These are phyloP conservation scores for Scheffersomyces stipitis DNA, from an alignment of 805 yeast species.

Conservation along the genomic window DNA sequence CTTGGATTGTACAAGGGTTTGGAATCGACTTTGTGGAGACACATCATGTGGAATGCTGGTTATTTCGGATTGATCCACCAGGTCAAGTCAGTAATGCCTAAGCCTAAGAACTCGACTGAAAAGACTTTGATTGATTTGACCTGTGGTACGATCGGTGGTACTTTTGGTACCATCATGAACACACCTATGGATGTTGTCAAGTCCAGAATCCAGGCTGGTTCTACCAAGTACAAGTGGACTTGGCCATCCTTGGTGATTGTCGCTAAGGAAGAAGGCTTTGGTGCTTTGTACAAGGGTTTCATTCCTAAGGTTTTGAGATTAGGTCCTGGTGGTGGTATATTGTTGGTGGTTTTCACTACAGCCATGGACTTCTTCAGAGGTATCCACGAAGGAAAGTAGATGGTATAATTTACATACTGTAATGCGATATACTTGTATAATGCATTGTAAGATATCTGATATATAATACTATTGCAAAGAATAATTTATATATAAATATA, in stretches of 20 bases:
- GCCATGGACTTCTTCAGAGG: constrained; percentile 91
- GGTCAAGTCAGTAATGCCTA: constrained; percentile 75
- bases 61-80: constrained; percentile 95
- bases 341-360: constrained; percentile 93
- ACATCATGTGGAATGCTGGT: constrained; percentile 95
- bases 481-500: neutral
- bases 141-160: constrained; percentile 96
- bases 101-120: constrained; percentile 66
- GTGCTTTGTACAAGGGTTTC: constrained; percentile 93
- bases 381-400: constrained; percentile 28
- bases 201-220: constrained; percentile 92
- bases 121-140: constrained; percentile 84
- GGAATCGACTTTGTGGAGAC: constrained; percentile 98
- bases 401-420: too few species aligned
- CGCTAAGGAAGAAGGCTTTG: constrained; percentile 86
- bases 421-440: neutral
- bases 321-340: constrained; percentile 99
- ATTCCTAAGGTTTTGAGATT: constrained; percentile 94
- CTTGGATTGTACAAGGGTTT: constrained; percentile 89
- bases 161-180: constrained; percentile 90
- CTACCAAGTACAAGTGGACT: constrained; percentile 91
- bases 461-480: neutral
- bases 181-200: constrained; percentile 98
- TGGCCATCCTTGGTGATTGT: constrained; percentile 73
- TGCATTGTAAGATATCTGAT: neutral